Evolutionary conservation across 768 basidiomycete species (phyloP).

Genomic region (Xerocomus brunneocitrinus): DNA sequence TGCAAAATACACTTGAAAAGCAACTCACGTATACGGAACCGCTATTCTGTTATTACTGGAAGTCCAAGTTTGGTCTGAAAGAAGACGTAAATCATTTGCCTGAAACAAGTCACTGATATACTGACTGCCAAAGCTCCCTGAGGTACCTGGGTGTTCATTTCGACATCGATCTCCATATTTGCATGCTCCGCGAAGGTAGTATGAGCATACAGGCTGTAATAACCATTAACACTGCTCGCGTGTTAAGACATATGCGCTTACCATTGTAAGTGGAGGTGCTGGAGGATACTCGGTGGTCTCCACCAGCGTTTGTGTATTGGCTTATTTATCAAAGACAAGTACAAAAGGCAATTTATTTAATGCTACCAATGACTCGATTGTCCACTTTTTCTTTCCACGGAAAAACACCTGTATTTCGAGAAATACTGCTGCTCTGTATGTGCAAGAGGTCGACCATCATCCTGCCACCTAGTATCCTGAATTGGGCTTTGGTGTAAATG

Average conservation of each 20-base stretch:
- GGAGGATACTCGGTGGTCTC: too few relatives aligned
- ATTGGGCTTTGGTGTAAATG: neutral
- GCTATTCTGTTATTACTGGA: conserved; percentile 26
- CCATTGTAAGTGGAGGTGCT: conserved; percentile 13
- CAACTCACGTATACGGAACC: conserved; percentile 39
- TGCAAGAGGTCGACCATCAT: neutral
- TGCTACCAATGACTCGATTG: too few relatives aligned
- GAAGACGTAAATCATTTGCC: conserved; percentile 8
- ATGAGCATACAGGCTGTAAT: conserved; percentile 54
- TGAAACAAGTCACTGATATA: conserved; percentile 17
- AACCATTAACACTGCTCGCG: neutral
- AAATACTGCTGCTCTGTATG: neutral
- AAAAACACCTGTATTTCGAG: neutral
- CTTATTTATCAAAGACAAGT: neutral
- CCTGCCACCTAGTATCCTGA: neutral
- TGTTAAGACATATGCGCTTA: neutral
- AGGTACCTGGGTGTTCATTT: conserved; percentile 55
- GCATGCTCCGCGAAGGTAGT: conserved; percentile 59
- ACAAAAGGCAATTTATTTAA: neutral
- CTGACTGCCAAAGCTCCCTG: conserved; percentile 49
- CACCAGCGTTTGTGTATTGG: neutral
- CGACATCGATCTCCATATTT: conserved; percentile 62
- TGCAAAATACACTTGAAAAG: neutral
- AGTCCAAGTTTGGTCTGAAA: conserved; percentile 40
- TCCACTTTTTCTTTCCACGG: neutral